These are phyloP conservation scores for Hebeloma cylindrosporum DNA, from an alignment of 768 basidiomycete genomes.

Conservation along the genomic window DNA sequence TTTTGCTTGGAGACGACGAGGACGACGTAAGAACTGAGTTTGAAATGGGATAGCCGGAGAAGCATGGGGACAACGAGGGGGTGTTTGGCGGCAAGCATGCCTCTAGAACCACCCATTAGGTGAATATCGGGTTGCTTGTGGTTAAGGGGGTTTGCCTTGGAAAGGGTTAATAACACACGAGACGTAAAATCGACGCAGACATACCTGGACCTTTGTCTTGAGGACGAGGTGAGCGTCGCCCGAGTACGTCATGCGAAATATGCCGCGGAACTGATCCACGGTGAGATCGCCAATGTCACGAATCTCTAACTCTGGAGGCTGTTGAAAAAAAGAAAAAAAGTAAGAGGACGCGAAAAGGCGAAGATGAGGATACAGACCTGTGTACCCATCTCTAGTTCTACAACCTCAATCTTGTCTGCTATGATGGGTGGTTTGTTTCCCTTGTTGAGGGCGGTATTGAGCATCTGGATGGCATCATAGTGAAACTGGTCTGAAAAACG, in stretches of 20 bases:
- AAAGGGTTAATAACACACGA: neutral
- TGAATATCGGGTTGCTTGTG: constrained; percentile 91
- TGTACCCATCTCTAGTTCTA: constrained; percentile 98
- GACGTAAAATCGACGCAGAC: constrained; percentile 16
- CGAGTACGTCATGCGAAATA: constrained; percentile 91
- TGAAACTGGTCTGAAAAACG: constrained; percentile 97
- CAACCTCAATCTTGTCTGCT: constrained; percentile 95
- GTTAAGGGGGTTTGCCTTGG: constrained; percentile 90
- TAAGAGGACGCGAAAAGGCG: constrained; percentile 1
- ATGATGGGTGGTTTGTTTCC: constrained; percentile 97
- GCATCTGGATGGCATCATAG: constrained; percentile 93
- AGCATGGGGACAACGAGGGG: constrained; percentile 98
- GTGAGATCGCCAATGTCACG: constrained; percentile 98
- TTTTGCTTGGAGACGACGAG: constrained; percentile 97
- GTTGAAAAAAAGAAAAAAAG: constrained; percentile 4
- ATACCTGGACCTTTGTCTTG: constrained; percentile 91
- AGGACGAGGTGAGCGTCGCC: constrained; percentile 90
- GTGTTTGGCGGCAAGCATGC: constrained; percentile 92
- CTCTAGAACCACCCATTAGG: constrained; percentile 76
- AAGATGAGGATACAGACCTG: constrained; percentile 55
- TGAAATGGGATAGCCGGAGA: constrained; percentile 93
- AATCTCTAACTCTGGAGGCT: constrained; percentile 97
- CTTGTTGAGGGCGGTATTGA: constrained; percentile 95
- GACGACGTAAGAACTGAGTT: constrained; percentile 92
- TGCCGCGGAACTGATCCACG: constrained; percentile 92